phyloP scores from a whole-genome alignment of 2,329 filamentous ascomycete genomes.

The Albophoma yamanashiensis region DNA sequence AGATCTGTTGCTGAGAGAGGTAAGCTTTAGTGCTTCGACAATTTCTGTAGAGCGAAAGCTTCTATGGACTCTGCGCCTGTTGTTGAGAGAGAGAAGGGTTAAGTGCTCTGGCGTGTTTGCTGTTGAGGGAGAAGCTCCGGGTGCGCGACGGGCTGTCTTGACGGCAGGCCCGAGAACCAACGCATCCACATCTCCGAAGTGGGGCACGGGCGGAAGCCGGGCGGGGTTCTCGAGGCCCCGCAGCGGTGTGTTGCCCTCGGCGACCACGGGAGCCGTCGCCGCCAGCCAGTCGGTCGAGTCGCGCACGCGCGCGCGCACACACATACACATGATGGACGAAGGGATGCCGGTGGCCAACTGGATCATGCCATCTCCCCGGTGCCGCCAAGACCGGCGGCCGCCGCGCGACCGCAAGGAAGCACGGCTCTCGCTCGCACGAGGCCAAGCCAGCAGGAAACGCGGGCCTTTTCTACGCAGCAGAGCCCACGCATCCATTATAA shows the following conservation, averaged over 20 bases:
- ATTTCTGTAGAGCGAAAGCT: too few relatives aligned
- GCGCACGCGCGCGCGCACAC: background rate
- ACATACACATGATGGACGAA: background rate
- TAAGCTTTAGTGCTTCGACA: background rate
- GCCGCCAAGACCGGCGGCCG: background rate
- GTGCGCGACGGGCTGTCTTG: background rate
- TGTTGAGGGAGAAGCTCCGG: background rate
- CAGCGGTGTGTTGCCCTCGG: background rate
- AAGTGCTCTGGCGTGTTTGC: too few relatives aligned
- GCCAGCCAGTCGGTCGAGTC: background rate
- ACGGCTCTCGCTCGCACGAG: background rate
- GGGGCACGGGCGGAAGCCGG: background rate
- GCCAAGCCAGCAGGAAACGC: background rate
- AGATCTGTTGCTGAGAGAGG: background rate
- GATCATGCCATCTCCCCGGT: background rate
- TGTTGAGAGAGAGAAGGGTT: too few relatives aligned
- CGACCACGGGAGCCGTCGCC: background rate
- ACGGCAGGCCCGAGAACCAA: background rate
- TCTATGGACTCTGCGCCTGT: too few relatives aligned
- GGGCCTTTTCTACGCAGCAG: background rate
- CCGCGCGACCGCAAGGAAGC: background rate
- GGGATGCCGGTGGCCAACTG: background rate
- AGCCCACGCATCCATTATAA: background rate
- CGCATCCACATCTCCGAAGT: background rate
- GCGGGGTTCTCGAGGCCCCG: background rate